phyloP scores from a whole-genome alignment of 805 yeast species.

The Lachancea kluyveri region DNA sequence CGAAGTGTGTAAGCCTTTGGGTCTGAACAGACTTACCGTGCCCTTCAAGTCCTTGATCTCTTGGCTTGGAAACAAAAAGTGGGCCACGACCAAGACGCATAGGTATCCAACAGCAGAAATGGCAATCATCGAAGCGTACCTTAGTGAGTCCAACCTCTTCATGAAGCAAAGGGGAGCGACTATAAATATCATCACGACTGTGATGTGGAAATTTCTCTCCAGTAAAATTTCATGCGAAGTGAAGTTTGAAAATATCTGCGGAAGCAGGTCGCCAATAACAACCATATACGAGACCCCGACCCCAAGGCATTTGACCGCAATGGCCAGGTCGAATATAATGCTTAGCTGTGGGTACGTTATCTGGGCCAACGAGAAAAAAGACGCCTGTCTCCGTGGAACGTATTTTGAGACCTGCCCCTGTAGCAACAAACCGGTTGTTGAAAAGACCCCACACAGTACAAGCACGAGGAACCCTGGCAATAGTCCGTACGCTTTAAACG shows the following conservation, averaged over 20 bases:
- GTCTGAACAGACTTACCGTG: conserved; percentile 40
- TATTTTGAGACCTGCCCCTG: conserved; percentile 54
- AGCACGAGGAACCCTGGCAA: conserved; percentile 21
- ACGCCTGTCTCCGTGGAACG: conserved; percentile 47
- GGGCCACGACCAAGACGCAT: conserved; percentile 65
- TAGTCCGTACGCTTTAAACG: conserved; percentile 40
- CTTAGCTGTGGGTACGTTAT: conserved; percentile 55
- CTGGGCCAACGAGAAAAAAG: conserved; percentile 59
- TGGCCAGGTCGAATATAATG: conserved; percentile 59
- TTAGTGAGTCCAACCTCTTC: conserved; percentile 71
- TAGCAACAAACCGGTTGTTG: conserved; percentile 45
- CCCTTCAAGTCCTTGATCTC: conserved; percentile 37
- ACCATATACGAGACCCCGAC: conserved; percentile 63
- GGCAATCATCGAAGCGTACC: conserved; percentile 81
- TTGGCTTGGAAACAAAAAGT: conserved; percentile 38
- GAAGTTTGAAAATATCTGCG: conserved; percentile 38
- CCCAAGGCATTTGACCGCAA: conserved; percentile 66
- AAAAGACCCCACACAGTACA: conserved; percentile 24
- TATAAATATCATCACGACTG: conserved; percentile 43
- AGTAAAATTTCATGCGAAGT: conserved; percentile 31
- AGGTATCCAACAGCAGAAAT: conserved; percentile 74
- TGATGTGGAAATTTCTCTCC: conserved; percentile 55
- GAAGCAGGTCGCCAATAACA: conserved; percentile 66
- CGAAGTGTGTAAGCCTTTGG: conserved; percentile 36
- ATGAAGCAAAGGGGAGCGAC: conserved; percentile 58